Evolutionary conservation across 1,284 basidiomycete genomes (phyloP).

Genomic region (Ustilago nuda): DNA sequence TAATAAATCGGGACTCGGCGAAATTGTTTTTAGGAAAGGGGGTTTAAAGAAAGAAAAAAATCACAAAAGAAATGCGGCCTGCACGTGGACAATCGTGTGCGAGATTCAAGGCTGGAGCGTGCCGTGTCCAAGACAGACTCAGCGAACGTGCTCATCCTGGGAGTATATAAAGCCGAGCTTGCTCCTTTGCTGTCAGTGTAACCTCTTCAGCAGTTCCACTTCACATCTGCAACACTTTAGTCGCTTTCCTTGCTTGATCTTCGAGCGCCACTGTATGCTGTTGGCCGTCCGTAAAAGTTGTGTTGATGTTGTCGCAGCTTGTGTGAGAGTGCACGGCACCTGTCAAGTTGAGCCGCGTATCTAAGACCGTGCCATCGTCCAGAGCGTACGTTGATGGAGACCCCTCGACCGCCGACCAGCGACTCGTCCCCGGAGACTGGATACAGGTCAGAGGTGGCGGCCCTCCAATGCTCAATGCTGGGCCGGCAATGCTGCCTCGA

Average conservation of each 20-base stretch:
- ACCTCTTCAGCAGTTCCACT: not conserved
- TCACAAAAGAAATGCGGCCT: not conserved
- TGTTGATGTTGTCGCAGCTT: not conserved
- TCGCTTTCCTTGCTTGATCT: not conserved
- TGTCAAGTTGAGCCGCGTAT: slow-evolving; percentile 4
- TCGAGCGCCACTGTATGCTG: no score
- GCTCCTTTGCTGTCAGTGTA: not conserved
- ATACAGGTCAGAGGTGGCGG: not conserved
- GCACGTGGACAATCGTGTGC: slow-evolving; percentile 24
- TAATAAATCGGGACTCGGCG: not conserved
- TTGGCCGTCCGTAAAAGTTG: no score
- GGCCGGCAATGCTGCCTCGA: slow-evolving; percentile 1
- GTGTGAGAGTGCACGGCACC: not conserved
- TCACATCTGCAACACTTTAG: not conserved
- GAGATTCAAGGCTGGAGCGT: slow-evolving; percentile 6
- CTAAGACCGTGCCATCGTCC: not conserved
- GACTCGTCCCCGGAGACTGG: not conserved
- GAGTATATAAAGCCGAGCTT: not conserved
- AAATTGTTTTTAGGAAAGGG: not conserved
- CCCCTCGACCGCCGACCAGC: not conserved
- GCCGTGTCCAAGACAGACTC: not conserved
- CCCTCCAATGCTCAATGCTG: not conserved
- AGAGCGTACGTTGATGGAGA: not conserved
- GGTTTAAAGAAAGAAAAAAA: not conserved
- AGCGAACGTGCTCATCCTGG: slow-evolving; percentile 28